These are phyloP conservation scores for Salvia hispanica DNA, from an alignment of 257 asterid species.

Conservation along the genomic window DNA sequence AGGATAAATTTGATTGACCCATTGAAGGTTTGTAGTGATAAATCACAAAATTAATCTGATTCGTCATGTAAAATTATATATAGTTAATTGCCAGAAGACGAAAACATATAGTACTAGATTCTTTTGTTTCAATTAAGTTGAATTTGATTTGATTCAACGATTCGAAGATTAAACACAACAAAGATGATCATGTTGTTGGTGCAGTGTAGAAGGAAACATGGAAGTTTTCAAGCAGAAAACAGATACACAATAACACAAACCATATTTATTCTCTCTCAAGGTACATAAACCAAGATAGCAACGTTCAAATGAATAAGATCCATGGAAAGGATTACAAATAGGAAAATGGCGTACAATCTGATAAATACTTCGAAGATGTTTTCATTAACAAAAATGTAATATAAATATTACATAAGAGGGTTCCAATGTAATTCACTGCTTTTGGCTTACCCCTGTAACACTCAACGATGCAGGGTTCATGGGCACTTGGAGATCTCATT, in stretches of 20 bases:
- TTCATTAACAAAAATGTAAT: constrained; percentile 25
- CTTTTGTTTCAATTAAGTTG: too few species aligned
- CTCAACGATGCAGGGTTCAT: constrained; percentile 12
- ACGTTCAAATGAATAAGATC: constrained; percentile 32
- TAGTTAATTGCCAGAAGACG: too few species aligned
- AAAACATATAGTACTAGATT: too few species aligned
- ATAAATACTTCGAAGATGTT: constrained; percentile 22
- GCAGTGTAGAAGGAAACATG: too few species aligned
- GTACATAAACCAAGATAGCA: constrained; percentile 28
- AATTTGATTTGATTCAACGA: too few species aligned
- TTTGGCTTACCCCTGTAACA: constrained; percentile 27
- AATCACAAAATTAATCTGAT: too few species aligned
- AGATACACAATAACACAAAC: not conserved
- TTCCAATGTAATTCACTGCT: constrained; percentile 31
- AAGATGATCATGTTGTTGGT: too few species aligned
- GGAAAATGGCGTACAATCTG: constrained; percentile 28
- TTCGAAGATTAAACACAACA: too few species aligned
- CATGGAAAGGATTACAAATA: constrained; percentile 30
- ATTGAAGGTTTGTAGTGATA: too few species aligned
- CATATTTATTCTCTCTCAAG: constrained; percentile 36
- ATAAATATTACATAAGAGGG: constrained; percentile 32
- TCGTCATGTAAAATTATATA: too few species aligned
- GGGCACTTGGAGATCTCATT: constrained; percentile 36
- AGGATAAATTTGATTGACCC: too few species aligned
- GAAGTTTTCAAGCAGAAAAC: too few species aligned